Evolutionary conservation across 192 early-diverging fungal species (phyloP).

Genomic region (Diversispora eburnea): DNA sequence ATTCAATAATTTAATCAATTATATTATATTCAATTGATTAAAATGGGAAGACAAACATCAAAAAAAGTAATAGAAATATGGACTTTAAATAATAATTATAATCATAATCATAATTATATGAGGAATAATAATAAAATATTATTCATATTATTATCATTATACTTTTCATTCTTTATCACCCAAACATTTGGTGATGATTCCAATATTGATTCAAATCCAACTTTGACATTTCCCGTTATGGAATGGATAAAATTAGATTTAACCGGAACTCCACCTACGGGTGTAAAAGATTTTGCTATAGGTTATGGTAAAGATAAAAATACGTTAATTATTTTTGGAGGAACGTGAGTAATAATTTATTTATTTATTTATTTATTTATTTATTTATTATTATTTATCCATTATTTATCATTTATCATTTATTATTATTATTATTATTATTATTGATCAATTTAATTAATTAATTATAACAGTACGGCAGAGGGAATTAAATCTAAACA

Average conservation of each 20-base stretch:
- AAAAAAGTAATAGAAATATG: too few relatives aligned
- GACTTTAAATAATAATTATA: too few relatives aligned
- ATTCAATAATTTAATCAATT: too few relatives aligned
- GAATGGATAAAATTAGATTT: neutral
- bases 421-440: too few relatives aligned
- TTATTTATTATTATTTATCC: too few relatives aligned
- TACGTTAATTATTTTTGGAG: constrained; percentile 8
- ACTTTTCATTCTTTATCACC: neutral
- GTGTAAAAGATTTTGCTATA: constrained; percentile 13
- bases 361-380: neutral
- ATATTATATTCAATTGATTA: too few relatives aligned
- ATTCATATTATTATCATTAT: neutral
- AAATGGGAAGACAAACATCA: too few relatives aligned
- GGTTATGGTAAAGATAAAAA: neutral
- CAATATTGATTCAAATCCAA: neutral
- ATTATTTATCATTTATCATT: too few relatives aligned
- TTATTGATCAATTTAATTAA: too few relatives aligned
- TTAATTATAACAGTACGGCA: neutral
- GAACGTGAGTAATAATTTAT: constrained; percentile 22
- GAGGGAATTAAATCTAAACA: neutral
- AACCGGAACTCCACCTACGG: neutral
- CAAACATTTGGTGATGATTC: neutral
- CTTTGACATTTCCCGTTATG: constrained; percentile 9
- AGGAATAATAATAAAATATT: neutral
- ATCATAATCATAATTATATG: too few relatives aligned